These are phyloP conservation scores for Hymenotorrendiella dingleyae DNA, from an alignment of 2,329 filamentous ascomycete species.

Conservation along the genomic window DNA sequence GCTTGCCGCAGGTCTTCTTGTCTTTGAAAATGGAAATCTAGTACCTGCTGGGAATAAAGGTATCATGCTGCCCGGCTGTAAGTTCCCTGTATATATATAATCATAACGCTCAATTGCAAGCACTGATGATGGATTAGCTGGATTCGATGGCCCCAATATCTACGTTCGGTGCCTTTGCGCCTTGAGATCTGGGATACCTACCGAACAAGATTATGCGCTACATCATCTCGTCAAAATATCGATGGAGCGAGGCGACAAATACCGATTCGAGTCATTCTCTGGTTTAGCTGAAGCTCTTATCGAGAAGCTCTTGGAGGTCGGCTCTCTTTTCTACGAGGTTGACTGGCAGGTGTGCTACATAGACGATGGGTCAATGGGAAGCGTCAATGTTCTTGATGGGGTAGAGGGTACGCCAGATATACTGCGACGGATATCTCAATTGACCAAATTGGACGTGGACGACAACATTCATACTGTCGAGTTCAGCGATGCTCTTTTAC, in stretches of 20 bases:
- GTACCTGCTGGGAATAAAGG: constrained; percentile 38
- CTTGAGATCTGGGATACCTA: constrained; percentile 69
- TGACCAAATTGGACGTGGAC: constrained; percentile 56
- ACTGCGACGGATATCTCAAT: constrained; percentile 62
- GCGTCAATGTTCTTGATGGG: constrained; percentile 55
- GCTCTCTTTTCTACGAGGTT: constrained; percentile 73
- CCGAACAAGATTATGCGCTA: constrained; percentile 87
- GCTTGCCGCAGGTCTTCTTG: constrained; percentile 30
- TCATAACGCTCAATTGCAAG: background rate
- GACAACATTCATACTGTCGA: constrained; percentile 65
- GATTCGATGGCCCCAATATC: constrained; percentile 77
- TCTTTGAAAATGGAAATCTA: constrained; percentile 39
- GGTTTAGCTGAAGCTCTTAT: constrained; percentile 83
- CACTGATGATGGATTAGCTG: constrained; percentile 31
- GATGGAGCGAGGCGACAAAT: constrained; percentile 90
- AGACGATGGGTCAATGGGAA: constrained; percentile 47
- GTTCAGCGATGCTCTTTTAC: constrained; percentile 64
- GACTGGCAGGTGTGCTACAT: constrained; percentile 74
- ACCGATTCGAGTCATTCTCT: constrained; percentile 87
- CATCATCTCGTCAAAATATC: constrained; percentile 95
- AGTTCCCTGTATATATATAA: constrained; percentile 31
- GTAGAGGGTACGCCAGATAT: constrained; percentile 64
- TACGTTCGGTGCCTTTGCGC: constrained; percentile 84
- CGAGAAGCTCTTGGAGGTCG: constrained; percentile 75
- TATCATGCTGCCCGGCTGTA: constrained; percentile 59